Evolutionary conservation across 2,329 filamentous ascomycete genomes (phyloP).

Genomic region (Ophiocordyceps camponoti-leonardi): DNA sequence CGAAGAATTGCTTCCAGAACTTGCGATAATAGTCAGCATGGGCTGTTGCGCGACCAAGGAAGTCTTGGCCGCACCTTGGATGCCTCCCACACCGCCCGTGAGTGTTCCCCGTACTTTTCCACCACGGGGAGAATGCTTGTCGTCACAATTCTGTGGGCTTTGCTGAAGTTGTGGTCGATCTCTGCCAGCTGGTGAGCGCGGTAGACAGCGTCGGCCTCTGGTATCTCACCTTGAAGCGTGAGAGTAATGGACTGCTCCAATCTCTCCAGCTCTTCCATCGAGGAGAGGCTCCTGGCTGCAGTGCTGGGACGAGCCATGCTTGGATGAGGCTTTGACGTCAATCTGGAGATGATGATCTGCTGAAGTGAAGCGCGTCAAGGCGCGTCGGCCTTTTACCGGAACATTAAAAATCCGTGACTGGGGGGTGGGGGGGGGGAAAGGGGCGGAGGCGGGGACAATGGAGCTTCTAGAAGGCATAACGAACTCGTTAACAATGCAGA

Average conservation of each 20-base stretch:
- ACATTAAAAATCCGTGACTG: neutral
- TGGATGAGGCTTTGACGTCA: neutral
- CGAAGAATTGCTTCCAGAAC: constrained; percentile 99
- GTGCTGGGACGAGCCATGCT: constrained; percentile 31
- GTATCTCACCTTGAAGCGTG: constrained; percentile 61
- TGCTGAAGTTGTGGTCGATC: constrained; percentile 97
- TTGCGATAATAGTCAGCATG: constrained; percentile 15
- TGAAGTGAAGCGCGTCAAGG: neutral
- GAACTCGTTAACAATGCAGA: too few species aligned
- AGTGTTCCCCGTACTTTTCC: constrained; percentile 89
- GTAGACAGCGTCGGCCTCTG: constrained; percentile 1
- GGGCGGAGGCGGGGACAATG: too few species aligned
- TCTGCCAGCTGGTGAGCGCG: constrained; percentile 32
- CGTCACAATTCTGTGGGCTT: constrained; percentile 89
- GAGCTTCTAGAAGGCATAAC: too few species aligned
- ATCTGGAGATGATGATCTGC: constrained; percentile 1
- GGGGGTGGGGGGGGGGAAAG: too few species aligned
- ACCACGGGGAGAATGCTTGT: constrained; percentile 84
- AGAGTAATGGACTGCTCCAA: constrained; percentile 94
- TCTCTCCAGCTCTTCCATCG: constrained; percentile 91
- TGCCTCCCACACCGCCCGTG: constrained; percentile 86
- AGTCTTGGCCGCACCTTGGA: constrained; percentile 48
- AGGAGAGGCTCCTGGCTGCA: constrained; percentile 43
- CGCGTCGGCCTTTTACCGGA: neutral
- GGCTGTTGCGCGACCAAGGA: neutral